These are phyloP conservation scores for Neonothopanus nambi DNA, from an alignment of 1,284 basidiomycete genomes.

Conservation along the genomic window DNA sequence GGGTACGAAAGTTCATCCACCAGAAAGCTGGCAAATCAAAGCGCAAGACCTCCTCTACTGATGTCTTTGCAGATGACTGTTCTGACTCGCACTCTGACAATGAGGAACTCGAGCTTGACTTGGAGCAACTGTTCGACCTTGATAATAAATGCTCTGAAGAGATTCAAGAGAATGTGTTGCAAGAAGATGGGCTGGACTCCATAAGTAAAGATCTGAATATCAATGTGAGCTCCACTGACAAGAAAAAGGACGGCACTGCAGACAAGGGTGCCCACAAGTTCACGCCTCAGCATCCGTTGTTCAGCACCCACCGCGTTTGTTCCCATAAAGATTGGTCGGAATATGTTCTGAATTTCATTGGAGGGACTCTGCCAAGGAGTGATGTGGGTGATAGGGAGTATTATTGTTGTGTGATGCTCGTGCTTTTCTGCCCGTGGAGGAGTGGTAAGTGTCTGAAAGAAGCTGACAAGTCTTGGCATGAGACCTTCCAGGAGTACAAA, in stretches of 20 bases:
- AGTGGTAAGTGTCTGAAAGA: conserved; percentile 16
- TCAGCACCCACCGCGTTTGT: not conserved
- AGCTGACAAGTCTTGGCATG: conserved; percentile 12
- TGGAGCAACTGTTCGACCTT: too few species aligned
- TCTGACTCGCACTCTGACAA: too few species aligned
- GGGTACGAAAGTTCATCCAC: conserved; percentile 2
- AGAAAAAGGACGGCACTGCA: conserved; percentile 37
- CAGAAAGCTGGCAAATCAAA: not conserved
- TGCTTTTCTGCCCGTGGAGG: conserved; percentile 19
- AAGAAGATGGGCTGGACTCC: too few species aligned
- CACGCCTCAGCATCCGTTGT: conserved; percentile 3
- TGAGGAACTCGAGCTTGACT: too few species aligned
- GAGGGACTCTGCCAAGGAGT: not conserved
- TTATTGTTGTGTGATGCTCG: conserved; percentile 7
- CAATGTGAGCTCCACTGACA: too few species aligned
- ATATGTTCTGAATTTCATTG: not conserved
- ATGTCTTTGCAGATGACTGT: too few species aligned
- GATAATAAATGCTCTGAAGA: too few species aligned
- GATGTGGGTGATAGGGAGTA: conserved; percentile 9
- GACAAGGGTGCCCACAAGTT: conserved; percentile 41
- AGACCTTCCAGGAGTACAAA: conserved; percentile 10
- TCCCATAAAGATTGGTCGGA: not conserved
- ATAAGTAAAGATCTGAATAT: not conserved
- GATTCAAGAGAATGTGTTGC: too few species aligned
- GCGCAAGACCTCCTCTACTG: too few species aligned